Evolutionary conservation across 2,329 filamentous ascomycete genomes (phyloP), one percentile per base, ranked within the genome.

Genomic region (Camptophora hylomeconis): DNA sequence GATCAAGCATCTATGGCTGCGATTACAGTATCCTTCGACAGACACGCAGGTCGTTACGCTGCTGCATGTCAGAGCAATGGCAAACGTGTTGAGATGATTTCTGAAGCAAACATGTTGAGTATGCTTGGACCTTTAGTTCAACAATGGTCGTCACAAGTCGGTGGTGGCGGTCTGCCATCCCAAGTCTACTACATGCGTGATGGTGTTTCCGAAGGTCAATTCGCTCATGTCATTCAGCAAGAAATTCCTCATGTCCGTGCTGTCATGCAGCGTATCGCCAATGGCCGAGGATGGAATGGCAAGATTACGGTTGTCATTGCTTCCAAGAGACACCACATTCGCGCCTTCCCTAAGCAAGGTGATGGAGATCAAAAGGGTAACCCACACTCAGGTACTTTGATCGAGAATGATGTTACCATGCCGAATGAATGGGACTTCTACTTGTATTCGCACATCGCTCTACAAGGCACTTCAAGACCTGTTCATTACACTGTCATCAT

Each of bases 161-260:
- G 65, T 12, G 54, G 57, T 2, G 66, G 69, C n/a, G 50, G 52
- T 15, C 46, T 62, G 10, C 86, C 87, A 0, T 43, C 67, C n/a
- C 74, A 86, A 20, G 65, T 98, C 32, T 80, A 92, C 43, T 95
- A 92, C 56, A 79, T 95, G 54, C 81, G 89, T 11, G 89, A 98
- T 45, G 89, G 89, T 42, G 83, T 95, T 1, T 77, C 77, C 0
- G 83, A 93, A 45, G 81, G 81, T 0, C 80, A 95, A 48, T 94
- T 89, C 44, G 56, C 67, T 1, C 72, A 83, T 15, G 78, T 98
- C 1, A 57, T 98, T 7, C 63, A 81, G 2, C 61, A 74, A n/a
- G 89, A 98, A 48, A 67, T 95, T 1, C 49, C 52, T 0, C 67
- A 77, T 39, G 75, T 95, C 55, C 51, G 60, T 0, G 57, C 61